Evolutionary conservation across 2,329 filamentous ascomycete genomes (phyloP).

Genomic region (Penicillium occitanis): DNA sequence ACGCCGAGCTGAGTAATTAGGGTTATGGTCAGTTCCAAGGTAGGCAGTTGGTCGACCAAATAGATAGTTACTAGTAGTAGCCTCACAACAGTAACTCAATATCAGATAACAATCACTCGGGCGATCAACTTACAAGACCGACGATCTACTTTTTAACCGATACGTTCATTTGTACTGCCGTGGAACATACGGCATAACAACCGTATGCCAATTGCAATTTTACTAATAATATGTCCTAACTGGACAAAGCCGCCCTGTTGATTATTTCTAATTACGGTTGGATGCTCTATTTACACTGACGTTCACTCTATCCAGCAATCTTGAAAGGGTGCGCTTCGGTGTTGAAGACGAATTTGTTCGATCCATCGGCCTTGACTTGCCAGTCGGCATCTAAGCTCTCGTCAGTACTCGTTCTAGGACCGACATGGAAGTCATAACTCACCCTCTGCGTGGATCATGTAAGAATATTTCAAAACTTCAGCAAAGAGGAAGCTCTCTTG

Average conservation of each 20-base stretch:
- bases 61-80: background rate
- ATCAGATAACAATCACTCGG: background rate
- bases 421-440: conserved; percentile 17
- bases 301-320: background rate
- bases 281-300: background rate
- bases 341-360: conserved; percentile 62
- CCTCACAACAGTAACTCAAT: background rate
- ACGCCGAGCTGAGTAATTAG: background rate
- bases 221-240: too few species aligned
- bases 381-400: conserved; percentile 54
- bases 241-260: background rate
- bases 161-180: background rate
- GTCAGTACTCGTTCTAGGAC: conserved; percentile 21
- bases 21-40: background rate
- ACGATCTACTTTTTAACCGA: background rate
- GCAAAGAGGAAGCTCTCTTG: conserved; percentile 89
- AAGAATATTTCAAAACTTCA: conserved; percentile 82
- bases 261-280: background rate
- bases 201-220: too few species aligned
- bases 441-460: conserved; percentile 62
- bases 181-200: background rate
- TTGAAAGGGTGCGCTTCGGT: conserved; percentile 64
- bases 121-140: background rate
- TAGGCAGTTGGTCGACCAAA: background rate
- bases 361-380: conserved; percentile 53